Evolutionary conservation across 768 basidiomycete genomes (phyloP), one percentile per base, ranked within the genome.

Genomic region (Russula vinacea): DNA sequence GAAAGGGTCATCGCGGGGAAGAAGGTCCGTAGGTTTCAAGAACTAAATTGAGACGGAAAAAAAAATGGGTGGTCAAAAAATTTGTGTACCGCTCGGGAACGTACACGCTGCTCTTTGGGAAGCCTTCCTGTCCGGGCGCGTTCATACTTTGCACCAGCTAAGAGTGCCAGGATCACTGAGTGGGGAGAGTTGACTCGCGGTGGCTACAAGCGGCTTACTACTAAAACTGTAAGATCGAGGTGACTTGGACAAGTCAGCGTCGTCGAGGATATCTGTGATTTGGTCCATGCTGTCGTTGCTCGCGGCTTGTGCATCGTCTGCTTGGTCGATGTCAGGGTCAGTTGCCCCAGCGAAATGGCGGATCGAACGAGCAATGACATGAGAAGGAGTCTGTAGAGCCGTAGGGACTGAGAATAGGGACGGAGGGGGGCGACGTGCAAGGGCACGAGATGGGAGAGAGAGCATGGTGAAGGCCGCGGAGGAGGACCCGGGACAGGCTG

Each of bases 11-110:
- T 63, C 73, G 58, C 65, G 71, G n/a, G 77, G 76, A 60, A 76
- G 74, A 66, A 82, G 77, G 66, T 79, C 76, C 62, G 76, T 72
- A 11, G 83, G 84, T 24, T 76, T 76, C 51, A 83, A 70, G 69
- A 83, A 82, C 84, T 84, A 60, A 19, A 29, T 64, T 32, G 24
- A 52, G 24, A 33, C 56, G 35, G 8, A 8, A 8, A 26, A 10
- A 57, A 53, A 29, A 52, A 51, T 56, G 62, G n/a, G 49, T 33
- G 24, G 29, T 32, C 7, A 35, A 44, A n/a, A 61, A 26, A 22
- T 3, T 39, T n/a, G 19, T 26, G 26, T 10, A 45, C 19, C 17
- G 26, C 55, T 40, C 17, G 52, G 45, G 17, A 56, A 42, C 39
- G 55, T 56, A 51, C 47, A 24, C 67, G 66, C 64, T 73, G 74